Conservation (phyloP, 2,329 filamentous ascomycete species). For the Fusarium graminum region DNA sequence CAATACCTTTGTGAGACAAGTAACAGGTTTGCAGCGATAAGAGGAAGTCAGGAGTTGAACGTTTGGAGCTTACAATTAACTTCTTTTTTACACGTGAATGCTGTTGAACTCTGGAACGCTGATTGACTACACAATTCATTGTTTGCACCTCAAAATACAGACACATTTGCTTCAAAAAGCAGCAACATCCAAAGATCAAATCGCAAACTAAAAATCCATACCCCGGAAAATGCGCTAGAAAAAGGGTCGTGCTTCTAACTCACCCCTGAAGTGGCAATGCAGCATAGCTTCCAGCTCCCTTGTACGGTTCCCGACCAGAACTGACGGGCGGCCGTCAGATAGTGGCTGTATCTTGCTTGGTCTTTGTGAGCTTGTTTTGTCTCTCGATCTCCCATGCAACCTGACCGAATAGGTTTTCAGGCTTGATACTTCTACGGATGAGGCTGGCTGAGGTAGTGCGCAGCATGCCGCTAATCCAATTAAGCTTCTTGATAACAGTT, state of each 20-base stretch:
- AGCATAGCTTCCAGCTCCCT: slow-evolving; percentile 3
- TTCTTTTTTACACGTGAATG: not conserved
- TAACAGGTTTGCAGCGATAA: slow-evolving; percentile 17
- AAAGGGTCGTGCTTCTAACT: slow-evolving; percentile 37
- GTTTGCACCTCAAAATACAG: not conserved
- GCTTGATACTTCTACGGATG: slow-evolving; percentile 10
- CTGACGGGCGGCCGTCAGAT: slow-evolving; percentile 36
- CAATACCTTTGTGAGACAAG: slow-evolving; percentile 27
- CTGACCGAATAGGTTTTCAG: slow-evolving; percentile 14
- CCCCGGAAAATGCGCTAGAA: slow-evolving; percentile 44
- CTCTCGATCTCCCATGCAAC: slow-evolving; percentile 14
- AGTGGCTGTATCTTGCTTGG: slow-evolving; percentile 21
- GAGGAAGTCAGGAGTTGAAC: slow-evolving; percentile 1
- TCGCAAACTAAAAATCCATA: slow-evolving; percentile 27
- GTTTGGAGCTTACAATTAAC: not conserved
- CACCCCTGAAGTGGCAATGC: slow-evolving; percentile 44
- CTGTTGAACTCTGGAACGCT: not conserved
- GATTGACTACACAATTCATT: not conserved
- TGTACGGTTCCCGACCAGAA: slow-evolving; percentile 15
- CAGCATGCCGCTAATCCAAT: slow-evolving; percentile 12
- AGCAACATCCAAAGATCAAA: slow-evolving; percentile 7
- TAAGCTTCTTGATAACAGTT: slow-evolving; percentile 14
- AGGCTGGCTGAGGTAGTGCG: slow-evolving; percentile 36
- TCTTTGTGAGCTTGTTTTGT: slow-evolving; percentile 21
- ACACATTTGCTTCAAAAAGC: slow-evolving; percentile 15